Percentiles rank a stretch among this genome's conserved stretches.
These are phyloP conservation scores for Colletotrichum incanum DNA, from an alignment of 2,329 filamentous ascomycete genomes.

Conservation along the genomic window DNA sequence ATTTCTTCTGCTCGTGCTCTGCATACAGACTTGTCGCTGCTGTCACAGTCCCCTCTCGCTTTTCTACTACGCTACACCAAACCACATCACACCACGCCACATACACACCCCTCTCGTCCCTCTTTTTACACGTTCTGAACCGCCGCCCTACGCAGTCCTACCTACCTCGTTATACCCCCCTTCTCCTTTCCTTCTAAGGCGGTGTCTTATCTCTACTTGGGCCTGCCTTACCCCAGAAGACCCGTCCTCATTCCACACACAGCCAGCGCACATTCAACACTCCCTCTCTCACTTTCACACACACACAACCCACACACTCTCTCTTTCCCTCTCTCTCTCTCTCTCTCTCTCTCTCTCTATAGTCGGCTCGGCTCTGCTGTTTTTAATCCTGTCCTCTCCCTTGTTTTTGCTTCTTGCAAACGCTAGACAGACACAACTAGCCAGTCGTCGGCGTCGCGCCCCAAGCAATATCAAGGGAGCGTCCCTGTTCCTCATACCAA, in stretches of 20 bases:
- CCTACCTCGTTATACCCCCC: slow-evolving; percentile 28
- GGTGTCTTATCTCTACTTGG: slow-evolving; percentile 19
- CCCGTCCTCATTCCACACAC: slow-evolving; percentile 22
- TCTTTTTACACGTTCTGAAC: slow-evolving; percentile 39
- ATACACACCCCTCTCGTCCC: slow-evolving; percentile 25
- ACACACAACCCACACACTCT: slow-evolving; percentile 7
- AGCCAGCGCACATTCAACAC: slow-evolving; percentile 1
- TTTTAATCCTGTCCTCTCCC: slow-evolving; percentile 29
- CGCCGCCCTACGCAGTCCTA: slow-evolving; percentile 40
- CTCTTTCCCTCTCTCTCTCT: slow-evolving; percentile 6
- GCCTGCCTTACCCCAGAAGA: slow-evolving; percentile 6
- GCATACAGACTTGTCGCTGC: too few species aligned
- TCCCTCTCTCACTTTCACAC: background rate
- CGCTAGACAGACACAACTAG: slow-evolving; percentile 2
- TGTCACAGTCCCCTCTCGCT: too few species aligned
- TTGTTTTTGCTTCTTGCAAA: slow-evolving; percentile 10
- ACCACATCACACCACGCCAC: background rate
- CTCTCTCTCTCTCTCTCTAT: background rate
- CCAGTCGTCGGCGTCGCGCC: slow-evolving; percentile 18
- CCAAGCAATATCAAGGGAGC: background rate
- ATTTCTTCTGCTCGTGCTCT: background rate
- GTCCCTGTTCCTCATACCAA: background rate
- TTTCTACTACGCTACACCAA: background rate
- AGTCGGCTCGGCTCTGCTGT: slow-evolving; percentile 18
- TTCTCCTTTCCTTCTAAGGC: slow-evolving; percentile 31